Percentiles rank a stretch among this genome's conserved stretches.
Evolutionary conservation across 305 asterid species (phyloP).

Genomic region (Stenogyne calaminthoides): DNA sequence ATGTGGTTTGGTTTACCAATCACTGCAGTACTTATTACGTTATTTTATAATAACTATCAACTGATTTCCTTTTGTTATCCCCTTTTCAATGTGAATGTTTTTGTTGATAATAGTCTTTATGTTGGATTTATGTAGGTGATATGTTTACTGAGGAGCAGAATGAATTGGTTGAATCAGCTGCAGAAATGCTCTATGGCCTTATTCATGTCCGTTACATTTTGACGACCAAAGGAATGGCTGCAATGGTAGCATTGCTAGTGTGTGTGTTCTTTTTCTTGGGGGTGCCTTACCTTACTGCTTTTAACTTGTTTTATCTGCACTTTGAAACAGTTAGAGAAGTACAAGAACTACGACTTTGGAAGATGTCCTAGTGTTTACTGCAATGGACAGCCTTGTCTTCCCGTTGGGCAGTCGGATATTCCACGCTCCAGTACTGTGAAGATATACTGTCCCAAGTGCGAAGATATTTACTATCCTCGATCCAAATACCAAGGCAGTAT

Average conservation of each 20-base stretch:
- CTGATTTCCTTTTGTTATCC: neutral
- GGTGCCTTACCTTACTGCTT: slow-evolving; percentile 3
- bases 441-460: slow-evolving; percentile 75
- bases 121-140: slow-evolving; percentile 57
- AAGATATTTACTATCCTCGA: slow-evolving; percentile 71
- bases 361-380: slow-evolving; percentile 77
- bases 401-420: slow-evolving; percentile 70
- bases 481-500: slow-evolving; percentile 86
- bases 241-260: slow-evolving; percentile 51
- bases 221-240: slow-evolving; percentile 77
- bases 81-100: slow-evolving; percentile 6
- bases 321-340: slow-evolving; percentile 56
- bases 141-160: slow-evolving; percentile 93
- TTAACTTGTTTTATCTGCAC: slow-evolving; percentile 26
- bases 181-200: slow-evolving; percentile 80
- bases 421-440: slow-evolving; percentile 72
- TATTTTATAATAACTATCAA: neutral
- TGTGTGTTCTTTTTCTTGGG: neutral
- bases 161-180: slow-evolving; percentile 91
- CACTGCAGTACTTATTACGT: neutral
- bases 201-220: slow-evolving; percentile 71
- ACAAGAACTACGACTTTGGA: slow-evolving; percentile 74
- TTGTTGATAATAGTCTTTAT: slow-evolving; percentile 18
- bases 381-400: slow-evolving; percentile 78
- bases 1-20: neutral